Base-by-base conservation (phyloP, 2,329 filamentous ascomycete genomes). In the Diaporthe amygdali region DNA sequence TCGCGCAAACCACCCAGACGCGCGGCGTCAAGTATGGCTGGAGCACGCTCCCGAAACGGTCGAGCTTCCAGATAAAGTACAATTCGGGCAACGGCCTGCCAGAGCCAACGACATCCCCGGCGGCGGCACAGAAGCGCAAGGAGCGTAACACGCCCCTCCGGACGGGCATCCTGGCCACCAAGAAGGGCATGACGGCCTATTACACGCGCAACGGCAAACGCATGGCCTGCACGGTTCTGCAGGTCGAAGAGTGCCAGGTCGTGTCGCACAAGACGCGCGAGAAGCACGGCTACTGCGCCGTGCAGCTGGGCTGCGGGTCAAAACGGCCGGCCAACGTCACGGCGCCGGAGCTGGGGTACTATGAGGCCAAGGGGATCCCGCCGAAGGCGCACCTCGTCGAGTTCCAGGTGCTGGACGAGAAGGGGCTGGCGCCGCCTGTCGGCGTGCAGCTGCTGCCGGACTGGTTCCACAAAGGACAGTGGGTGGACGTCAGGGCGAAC, bases 141-240 rank as follows among this genome's bases (percentile, higher is more conserved):
- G 87, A 85, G 75, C 84, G 84, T 74, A 90, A 89, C 20, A 89
- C 90, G 17, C 90, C 90, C 1, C 77, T 91, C 51, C 93, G 96
- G 34, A 92, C 95, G 2, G 96, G 96, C 37, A 91, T 94, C 10
- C 87, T 99, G 56, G 95, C 93, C 15, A 88, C 92, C 80, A 99
- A 99, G 85, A 96, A 95, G 84, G 96, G 96, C 82, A 98, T 99
- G 94, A 97, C 95, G 52, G 95, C 93, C 72, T 84, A 98, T 75
- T 98, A 93, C 87, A 92, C 95, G 78, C 89, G 91, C 76, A 93
- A 93, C 32, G 93, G 94, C 76, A 89, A 88, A 74, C 91, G 96
- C 74, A 93, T 92, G 71, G 88, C 95, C 25, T 97, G 95, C 86
- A 99, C 96, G 17, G 93, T 99, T 67, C 88, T 99, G 70, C 95